Conservation (phyloP, 768 basidiomycete genomes). For the Boletus rex-veris region DNA sequence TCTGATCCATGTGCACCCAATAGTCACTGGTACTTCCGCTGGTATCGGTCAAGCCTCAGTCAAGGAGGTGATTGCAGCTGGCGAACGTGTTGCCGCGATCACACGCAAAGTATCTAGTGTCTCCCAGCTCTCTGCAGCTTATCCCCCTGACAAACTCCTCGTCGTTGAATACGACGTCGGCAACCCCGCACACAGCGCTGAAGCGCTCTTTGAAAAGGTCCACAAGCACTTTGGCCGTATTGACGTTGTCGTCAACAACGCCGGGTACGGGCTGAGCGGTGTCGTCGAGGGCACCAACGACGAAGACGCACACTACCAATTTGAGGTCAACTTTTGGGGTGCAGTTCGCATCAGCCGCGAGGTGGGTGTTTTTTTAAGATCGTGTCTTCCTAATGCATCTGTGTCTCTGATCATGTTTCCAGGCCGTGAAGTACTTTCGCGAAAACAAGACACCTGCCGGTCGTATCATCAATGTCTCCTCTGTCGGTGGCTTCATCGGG, state of each 20-base stretch:
- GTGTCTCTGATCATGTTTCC: neutral
- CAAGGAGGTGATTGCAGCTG: constrained; percentile 23
- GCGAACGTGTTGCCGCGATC: constrained; percentile 29
- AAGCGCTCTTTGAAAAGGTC: constrained; percentile 22
- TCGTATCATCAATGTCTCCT: constrained; percentile 23
- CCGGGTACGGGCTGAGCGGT: constrained; percentile 20
- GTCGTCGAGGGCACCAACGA: constrained; percentile 29
- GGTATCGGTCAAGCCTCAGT: constrained; percentile 39
- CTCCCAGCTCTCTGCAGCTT: constrained; percentile 11
- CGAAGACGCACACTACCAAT: constrained; percentile 23
- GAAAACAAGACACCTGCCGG: constrained; percentile 24
- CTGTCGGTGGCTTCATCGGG: constrained; percentile 15
- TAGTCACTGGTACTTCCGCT: constrained; percentile 42
- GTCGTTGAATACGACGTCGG: constrained; percentile 32
- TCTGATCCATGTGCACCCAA: neutral
- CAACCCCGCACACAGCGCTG: constrained; percentile 13
- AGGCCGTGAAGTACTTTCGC: constrained; percentile 31
- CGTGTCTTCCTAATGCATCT: neutral
- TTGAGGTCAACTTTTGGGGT: constrained; percentile 36
- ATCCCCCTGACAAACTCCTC: constrained; percentile 22
- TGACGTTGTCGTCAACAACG: constrained; percentile 36
- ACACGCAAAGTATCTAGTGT: constrained; percentile 25
- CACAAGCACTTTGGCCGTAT: constrained; percentile 28
- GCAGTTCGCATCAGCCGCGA: constrained; percentile 22
- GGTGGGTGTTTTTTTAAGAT: constrained; percentile 11